These are phyloP conservation scores for Vickermania spadyakhi DNA, from an alignment of 208 protist genomes.

Conservation along the genomic window DNA sequence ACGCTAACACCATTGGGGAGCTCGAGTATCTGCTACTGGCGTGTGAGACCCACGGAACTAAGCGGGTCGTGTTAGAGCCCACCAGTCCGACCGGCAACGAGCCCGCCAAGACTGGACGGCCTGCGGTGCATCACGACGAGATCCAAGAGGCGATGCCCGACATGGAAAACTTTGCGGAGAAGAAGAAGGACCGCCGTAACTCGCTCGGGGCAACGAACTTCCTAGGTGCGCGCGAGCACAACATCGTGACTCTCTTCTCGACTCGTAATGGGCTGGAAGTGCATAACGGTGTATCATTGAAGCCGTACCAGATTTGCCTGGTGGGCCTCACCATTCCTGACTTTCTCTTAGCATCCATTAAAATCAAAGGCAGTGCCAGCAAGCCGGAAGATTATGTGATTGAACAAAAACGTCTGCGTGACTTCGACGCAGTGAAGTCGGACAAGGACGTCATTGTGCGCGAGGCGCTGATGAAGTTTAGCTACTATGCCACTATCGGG, in stretches of 20 bases:
- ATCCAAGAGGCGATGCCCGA: constrained; percentile 60
- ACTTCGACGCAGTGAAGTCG: constrained; percentile 90
- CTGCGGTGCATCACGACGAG: constrained; percentile 24
- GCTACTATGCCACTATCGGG: constrained; percentile 93
- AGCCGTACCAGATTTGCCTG: constrained; percentile 80
- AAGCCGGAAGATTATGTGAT: constrained; percentile 85
- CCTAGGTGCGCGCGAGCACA: constrained; percentile 52
- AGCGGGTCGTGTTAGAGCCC: background rate
- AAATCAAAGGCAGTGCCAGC: constrained; percentile 65
- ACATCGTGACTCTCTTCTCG: constrained; percentile 84
- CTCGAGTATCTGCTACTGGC: constrained; percentile 83
- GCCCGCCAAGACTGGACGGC: background rate
- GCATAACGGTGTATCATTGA: constrained; percentile 69
- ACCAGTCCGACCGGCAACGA: background rate
- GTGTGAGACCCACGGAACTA: constrained; percentile 60
- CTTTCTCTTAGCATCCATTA: constrained; percentile 81
- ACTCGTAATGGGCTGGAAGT: constrained; percentile 70
- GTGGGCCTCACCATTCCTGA: constrained; percentile 89
- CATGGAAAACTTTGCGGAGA: constrained; percentile 77
- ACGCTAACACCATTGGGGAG: constrained; percentile 74
- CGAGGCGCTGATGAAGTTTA: constrained; percentile 94
- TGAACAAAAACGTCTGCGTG: constrained; percentile 83
- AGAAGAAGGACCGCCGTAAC: constrained; percentile 19
- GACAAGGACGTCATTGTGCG: constrained; percentile 81
- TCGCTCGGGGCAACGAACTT: constrained; percentile 50